phyloP scores from a whole-genome alignment of 352 stramenopile genomes.

The Phytophthora litchii region DNA sequence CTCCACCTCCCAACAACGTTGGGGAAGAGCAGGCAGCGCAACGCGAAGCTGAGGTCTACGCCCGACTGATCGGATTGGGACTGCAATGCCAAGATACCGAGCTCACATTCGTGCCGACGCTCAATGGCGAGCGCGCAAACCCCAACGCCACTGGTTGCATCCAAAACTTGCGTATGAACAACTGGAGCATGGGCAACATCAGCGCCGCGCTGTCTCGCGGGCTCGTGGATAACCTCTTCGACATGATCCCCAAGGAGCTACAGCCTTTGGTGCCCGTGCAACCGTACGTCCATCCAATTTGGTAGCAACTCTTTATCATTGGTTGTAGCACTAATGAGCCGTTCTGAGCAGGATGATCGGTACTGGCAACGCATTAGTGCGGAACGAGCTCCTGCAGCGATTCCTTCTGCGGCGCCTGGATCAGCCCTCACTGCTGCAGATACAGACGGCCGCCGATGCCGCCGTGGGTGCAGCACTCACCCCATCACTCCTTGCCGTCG shows the following conservation, averaged over 20 bases:
- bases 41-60: slow-evolving; percentile 46
- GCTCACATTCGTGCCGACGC: slow-evolving; percentile 64
- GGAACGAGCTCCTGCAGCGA: slow-evolving; percentile 65
- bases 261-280: slow-evolving; percentile 34
- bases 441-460: slow-evolving; percentile 60
- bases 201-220: slow-evolving; percentile 67
- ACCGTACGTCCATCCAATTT: slow-evolving; percentile 44
- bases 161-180: slow-evolving; percentile 55
- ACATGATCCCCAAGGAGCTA: slow-evolving; percentile 63
- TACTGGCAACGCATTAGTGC: slow-evolving; percentile 72
- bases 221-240: slow-evolving; percentile 74
- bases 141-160: slow-evolving; percentile 49
- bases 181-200: slow-evolving; percentile 78
- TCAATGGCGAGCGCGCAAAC: slow-evolving; percentile 68
- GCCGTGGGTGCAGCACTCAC: slow-evolving; percentile 61
- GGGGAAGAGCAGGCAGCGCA: slow-evolving; percentile 25
- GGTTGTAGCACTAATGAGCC: neutral
- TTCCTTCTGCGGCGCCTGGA: slow-evolving; percentile 48
- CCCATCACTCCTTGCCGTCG: slow-evolving; percentile 33
- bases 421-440: slow-evolving; percentile 36
- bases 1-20: slow-evolving; percentile 7
- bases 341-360: slow-evolving; percentile 58
- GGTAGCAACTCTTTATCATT: neutral
- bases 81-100: slow-evolving; percentile 53
- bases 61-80: slow-evolving; percentile 59